Base-by-base conservation (phyloP, 345 rosid species). In the Eutrema heterophyllum region DNA sequence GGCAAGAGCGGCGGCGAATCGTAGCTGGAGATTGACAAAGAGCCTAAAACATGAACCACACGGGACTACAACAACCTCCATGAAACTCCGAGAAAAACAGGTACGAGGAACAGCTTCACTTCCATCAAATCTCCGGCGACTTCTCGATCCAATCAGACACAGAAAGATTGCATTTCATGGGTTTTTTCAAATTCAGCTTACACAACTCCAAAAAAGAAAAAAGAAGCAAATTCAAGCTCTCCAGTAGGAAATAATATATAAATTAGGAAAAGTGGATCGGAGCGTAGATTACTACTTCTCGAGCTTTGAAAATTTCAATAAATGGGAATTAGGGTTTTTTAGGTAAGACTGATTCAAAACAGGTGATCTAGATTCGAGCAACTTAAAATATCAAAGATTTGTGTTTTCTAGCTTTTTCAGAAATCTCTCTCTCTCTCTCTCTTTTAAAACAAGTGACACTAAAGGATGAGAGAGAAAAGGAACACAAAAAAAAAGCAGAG, bases 11-110 rank as follows among this genome's bases (percentile, higher is more conserved):
- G 45, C 50, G 41, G 67, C 76, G 52, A 88, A 86, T 78, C 92
- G 82, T 64, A 83, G 87, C 84, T 84, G 83, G 43, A 40, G 36
- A 70, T 43, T 62, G 59, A 80, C 51, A 77, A 85, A 27, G 68
- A 67, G 52, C 21, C 51, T 58, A 38, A 72, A 40, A 48, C 79
- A 81, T 64, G 86, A 68, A 70, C 82, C 41, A 41, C 78, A 70
- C 38, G 63, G 83, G 57, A 63, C 50, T 53, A 77, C 33, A 70
- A 81, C 54, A 70, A 81, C 54, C 96, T 88, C 98, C 98, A 94
- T 94, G 87, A 84, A 84, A 84, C 51, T 76, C 52, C 65, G 39
- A 81, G 68, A 75, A 71, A 50, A 40, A 51, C 74, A 18, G 48
- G 33, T 73, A 71, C 24, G 24, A 21, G 54, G 16, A 68, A 59